Evolutionary conservation across 768 basidiomycete species (phyloP).

Genomic region (Phaffia tasmanica): DNA sequence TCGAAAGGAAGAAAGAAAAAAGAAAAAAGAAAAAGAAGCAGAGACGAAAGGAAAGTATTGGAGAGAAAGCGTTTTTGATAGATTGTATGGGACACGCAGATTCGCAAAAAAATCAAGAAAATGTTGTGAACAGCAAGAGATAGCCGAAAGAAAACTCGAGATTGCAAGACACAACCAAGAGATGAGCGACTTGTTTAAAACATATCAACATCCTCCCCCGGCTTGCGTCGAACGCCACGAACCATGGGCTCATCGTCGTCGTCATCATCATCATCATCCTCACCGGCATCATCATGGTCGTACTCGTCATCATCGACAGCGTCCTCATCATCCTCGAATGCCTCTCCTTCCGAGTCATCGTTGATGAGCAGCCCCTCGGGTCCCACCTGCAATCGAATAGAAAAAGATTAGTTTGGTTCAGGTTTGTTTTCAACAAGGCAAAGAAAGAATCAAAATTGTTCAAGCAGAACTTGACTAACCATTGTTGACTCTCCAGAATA

Average conservation of each 20-base stretch:
- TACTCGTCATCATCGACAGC: conserved; percentile 30
- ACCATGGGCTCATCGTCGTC: conserved; percentile 11
- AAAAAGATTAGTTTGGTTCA: conserved; percentile 2
- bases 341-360: conserved; percentile 44
- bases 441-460: not conserved
- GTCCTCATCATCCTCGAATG: conserved; percentile 33
- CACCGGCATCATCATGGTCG: conserved; percentile 16
- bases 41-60: not conserved
- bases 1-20: not conserved
- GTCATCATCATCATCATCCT: conserved; percentile 12
- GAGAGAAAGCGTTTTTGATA: not conserved
- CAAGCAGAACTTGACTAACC: not conserved
- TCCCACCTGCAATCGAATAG: conserved; percentile 37
- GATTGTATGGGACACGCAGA: not conserved
- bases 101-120: not conserved
- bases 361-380: conserved; percentile 62
- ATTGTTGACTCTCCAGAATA: conserved; percentile 40
- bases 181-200: too few species aligned
- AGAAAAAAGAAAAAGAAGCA: too few species aligned
- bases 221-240: conserved; percentile 10
- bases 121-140: not conserved
- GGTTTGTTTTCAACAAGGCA: not conserved
- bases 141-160: not conserved
- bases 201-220: conserved; percentile 19
- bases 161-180: too few species aligned